phyloP scores from a whole-genome alignment of 345 rosid species.

The Eucalyptus tenuipes region DNA sequence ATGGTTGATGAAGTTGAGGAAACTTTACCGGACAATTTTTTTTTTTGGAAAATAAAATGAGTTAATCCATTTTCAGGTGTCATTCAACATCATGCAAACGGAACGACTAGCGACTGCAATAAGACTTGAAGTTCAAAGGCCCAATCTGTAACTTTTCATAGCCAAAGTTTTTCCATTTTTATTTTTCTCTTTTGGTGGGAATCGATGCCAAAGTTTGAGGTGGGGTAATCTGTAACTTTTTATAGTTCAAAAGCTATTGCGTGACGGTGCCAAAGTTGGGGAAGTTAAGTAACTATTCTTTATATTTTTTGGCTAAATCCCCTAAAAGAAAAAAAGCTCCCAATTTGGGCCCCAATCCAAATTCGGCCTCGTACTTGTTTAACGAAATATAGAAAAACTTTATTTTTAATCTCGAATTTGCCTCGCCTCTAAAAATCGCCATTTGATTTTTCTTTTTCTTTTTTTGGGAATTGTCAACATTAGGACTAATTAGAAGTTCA shows the following conservation, averaged over 20 bases:
- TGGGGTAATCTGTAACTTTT: too few relatives aligned
- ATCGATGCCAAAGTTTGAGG: too few relatives aligned
- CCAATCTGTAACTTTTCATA: too few relatives aligned
- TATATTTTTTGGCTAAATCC: neutral
- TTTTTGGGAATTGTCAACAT: neutral
- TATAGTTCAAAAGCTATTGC: neutral
- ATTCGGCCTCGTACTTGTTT: neutral
- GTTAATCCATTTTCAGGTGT: neutral
- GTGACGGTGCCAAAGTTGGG: neutral
- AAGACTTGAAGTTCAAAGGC: too few relatives aligned
- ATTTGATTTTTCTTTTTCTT: accelerated
- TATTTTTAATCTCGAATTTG: neutral
- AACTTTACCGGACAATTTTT: neutral
- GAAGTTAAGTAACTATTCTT: neutral
- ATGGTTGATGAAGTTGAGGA: neutral
- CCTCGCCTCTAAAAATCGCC: neutral
- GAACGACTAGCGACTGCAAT: too few relatives aligned
- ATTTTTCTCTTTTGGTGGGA: too few relatives aligned
- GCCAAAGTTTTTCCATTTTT: too few relatives aligned
- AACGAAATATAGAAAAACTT: neutral
- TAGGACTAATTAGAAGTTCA: neutral
- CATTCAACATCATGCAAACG: neutral
- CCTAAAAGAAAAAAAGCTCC: neutral
- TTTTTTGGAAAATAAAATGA: neutral
- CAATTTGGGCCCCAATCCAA: neutral